phyloP scores from a whole-genome alignment of 1,284 basidiomycete species.

The Cutaneotrichosporon sp. region DNA sequence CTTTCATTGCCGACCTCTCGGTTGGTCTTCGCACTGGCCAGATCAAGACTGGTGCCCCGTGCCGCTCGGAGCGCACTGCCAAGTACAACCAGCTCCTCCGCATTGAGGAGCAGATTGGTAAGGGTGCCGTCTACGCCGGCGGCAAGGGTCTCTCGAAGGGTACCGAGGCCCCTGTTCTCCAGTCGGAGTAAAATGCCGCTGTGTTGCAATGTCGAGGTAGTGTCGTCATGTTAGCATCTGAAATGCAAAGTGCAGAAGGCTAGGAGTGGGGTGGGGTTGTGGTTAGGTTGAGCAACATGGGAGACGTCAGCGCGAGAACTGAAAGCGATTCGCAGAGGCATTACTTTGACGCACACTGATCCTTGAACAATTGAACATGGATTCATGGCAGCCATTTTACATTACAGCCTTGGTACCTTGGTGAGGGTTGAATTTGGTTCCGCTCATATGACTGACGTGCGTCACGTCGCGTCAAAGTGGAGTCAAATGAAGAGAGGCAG shows the following conservation, averaged over 20 bases:
- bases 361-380: too few relatives aligned
- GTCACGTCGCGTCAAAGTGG: neutral
- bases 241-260: constrained; percentile 2
- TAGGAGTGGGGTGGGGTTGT: neutral
- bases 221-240: neutral
- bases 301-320: too few relatives aligned
- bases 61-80: constrained; percentile 23
- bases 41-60: constrained; percentile 19
- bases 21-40: constrained; percentile 74
- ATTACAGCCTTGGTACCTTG: too few relatives aligned
- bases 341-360: neutral
- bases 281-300: too few relatives aligned
- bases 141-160: constrained; percentile 77
- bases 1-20: constrained; percentile 93
- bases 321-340: neutral
- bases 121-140: constrained; percentile 69
- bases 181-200: constrained; percentile 34
- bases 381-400: too few relatives aligned
- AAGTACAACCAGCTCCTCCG: constrained; percentile 78
- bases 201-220: neutral
- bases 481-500: too few relatives aligned
- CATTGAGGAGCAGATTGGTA: constrained; percentile 81
- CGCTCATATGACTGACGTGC: neutral
- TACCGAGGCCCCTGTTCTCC: constrained; percentile 66
- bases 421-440: neutral